These are phyloP conservation scores for Alectoria sarmentosa DNA, from an alignment of 495 filamentous ascomycete species.

Conservation along the genomic window DNA sequence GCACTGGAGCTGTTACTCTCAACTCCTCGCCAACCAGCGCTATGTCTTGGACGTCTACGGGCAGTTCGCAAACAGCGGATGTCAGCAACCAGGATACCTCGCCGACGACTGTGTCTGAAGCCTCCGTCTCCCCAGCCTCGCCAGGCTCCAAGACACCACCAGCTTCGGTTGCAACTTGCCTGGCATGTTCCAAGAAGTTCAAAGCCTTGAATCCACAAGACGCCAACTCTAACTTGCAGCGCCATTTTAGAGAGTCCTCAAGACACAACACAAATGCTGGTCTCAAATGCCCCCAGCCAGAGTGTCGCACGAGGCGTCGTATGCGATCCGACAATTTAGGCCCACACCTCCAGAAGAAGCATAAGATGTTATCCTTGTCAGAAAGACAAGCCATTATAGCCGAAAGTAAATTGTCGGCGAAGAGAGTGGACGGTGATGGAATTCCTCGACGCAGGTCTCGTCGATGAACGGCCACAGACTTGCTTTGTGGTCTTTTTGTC, in stretches of 20 bases:
- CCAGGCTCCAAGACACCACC: background rate
- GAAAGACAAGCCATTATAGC: background rate
- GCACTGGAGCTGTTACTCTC: background rate
- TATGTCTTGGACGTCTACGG: background rate
- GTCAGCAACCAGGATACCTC: background rate
- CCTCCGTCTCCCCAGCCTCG: constrained; percentile 4
- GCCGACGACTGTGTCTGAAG: background rate
- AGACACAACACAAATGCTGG: constrained; percentile 3
- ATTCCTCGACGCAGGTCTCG: background rate
- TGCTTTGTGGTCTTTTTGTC: background rate
- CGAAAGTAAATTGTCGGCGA: background rate
- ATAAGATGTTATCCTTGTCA: background rate
- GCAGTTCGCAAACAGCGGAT: background rate
- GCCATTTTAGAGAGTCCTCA: background rate
- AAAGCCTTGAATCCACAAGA: constrained; percentile 7
- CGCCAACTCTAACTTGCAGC: background rate
- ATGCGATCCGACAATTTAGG: constrained; percentile 8
- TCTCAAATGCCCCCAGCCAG: constrained; percentile 7
- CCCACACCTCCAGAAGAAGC: constrained; percentile 1
- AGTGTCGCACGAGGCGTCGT: background rate
- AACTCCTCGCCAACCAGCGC: constrained; percentile 5
- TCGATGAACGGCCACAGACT: background rate
- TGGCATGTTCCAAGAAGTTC: background rate
- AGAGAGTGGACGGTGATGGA: background rate
- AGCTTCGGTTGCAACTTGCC: background rate